A percentile compares a stretch with the other conserved stretches of the same genome.
Conservation (phyloP, 1,139 yeast species). For the Candida neerlandica region DNA sequence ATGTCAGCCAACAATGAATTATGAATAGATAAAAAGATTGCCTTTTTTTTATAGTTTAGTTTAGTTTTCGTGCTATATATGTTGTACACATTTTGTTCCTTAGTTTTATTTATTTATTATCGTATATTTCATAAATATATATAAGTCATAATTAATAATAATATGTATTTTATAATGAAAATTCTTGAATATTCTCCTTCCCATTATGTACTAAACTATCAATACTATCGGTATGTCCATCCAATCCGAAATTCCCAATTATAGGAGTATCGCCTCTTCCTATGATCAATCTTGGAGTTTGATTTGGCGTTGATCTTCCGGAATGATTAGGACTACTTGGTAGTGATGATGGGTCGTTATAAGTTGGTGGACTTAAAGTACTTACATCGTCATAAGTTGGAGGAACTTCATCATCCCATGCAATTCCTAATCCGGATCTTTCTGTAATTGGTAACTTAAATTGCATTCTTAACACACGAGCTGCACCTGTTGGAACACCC, state of each 20-base stretch:
- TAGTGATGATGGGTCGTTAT: conserved; percentile 42
- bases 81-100: background rate
- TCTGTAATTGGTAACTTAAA: conserved; percentile 80
- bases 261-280: conserved; percentile 50
- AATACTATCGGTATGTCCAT: conserved; percentile 22
- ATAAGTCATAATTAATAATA: background rate
- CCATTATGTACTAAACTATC: conserved; percentile 31
- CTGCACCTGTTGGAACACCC: conserved; percentile 88
- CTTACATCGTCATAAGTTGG: conserved; percentile 89
- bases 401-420: conserved; percentile 99
- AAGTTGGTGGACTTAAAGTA: conserved; percentile 84
- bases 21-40: background rate
- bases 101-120: conserved; percentile 1
- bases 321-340: conserved; percentile 17
- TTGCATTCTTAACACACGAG: conserved; percentile 92
- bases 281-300: conserved; percentile 43
- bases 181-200: conserved; percentile 41
- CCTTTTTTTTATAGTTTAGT: background rate
- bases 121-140: background rate
- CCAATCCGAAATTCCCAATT: conserved; percentile 24
- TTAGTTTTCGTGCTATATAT: background rate
- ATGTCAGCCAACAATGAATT: background rate
- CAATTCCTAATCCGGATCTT: conserved; percentile 91
- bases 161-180: conserved; percentile 15
- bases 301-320: conserved; percentile 13